phyloP scores from a whole-genome alignment of 345 rosid genomes.

The Euphorbia peplus region DNA sequence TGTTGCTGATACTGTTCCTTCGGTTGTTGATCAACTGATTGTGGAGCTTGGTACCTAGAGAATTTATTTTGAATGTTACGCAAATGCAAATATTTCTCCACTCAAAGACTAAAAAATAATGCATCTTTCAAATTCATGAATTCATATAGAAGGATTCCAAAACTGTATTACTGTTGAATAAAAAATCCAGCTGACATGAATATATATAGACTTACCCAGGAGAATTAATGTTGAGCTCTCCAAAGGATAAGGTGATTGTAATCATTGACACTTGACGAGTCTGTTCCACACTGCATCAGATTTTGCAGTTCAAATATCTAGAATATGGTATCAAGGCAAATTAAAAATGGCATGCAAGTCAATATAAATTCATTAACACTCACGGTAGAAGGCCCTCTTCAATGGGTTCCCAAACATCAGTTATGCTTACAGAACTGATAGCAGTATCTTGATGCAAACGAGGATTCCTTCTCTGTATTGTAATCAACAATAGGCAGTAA shows the following conservation, averaged over 20 bases:
- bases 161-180: not conserved
- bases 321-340: not conserved
- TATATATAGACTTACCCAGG: conserved; percentile 62
- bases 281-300: conserved; percentile 82
- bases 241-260: conserved; percentile 72
- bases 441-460: conserved; percentile 83
- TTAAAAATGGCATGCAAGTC: not conserved
- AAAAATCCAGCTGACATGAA: not conserved
- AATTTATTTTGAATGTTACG: conserved; percentile 1
- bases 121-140: not conserved
- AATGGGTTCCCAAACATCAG: conserved; percentile 92
- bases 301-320: conserved; percentile 7
- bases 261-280: conserved; percentile 94
- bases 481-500: not conserved
- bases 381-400: conserved; percentile 96
- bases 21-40: conserved; percentile 40
- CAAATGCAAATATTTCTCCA: not conserved
- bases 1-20: conserved; percentile 55
- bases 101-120: not conserved
- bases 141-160: not conserved
- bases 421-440: conserved; percentile 85
- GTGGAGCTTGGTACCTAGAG: conserved; percentile 84
- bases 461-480: conserved; percentile 65
- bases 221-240: conserved; percentile 61
- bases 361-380: conserved; percentile 25